Percentiles rank a stretch among this genome's conserved stretches.
These are phyloP conservation scores for Kwoniella pini DNA, from an alignment of 768 basidiomycete genomes.

Conservation along the genomic window DNA sequence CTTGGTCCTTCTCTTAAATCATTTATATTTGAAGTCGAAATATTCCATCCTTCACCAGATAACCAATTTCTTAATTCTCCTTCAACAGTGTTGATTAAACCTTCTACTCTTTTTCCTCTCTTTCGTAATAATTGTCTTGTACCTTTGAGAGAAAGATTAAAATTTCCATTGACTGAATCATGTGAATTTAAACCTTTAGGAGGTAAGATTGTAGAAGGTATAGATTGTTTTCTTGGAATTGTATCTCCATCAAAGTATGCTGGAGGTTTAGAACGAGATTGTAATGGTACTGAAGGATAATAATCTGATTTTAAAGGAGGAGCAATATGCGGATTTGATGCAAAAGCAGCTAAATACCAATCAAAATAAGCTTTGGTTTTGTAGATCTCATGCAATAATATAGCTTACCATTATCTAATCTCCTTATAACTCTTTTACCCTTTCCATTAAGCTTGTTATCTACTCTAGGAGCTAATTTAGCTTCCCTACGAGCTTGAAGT, in stretches of 20 bases:
- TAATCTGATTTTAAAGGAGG: slow-evolving; percentile 40
- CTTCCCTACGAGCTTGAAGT: slow-evolving; percentile 32
- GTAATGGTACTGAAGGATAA: slow-evolving; percentile 40
- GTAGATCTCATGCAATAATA: not conserved
- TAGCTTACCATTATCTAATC: slow-evolving; percentile 52
- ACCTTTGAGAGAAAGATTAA: slow-evolving; percentile 47
- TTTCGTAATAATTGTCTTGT: slow-evolving; percentile 43
- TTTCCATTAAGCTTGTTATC: slow-evolving; percentile 24
- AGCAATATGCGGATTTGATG: slow-evolving; percentile 48
- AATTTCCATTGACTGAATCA: slow-evolving; percentile 42
- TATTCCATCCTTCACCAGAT: slow-evolving; percentile 15
- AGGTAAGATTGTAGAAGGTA: slow-evolving; percentile 23
- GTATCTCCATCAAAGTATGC: slow-evolving; percentile 39
- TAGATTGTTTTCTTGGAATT: slow-evolving; percentile 28
- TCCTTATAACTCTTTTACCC: slow-evolving; percentile 45
- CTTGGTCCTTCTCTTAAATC: not conserved
- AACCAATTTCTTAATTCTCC: slow-evolving; percentile 44
- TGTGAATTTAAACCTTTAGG: slow-evolving; percentile 23
- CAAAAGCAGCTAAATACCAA: slow-evolving; percentile 49
- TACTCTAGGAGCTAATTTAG: slow-evolving; percentile 10
- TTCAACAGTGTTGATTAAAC: slow-evolving; percentile 38
- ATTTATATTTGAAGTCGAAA: not conserved
- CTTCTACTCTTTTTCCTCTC: slow-evolving; percentile 43
- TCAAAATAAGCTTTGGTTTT: too few species aligned
- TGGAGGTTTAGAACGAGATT: slow-evolving; percentile 22